phyloP scores from a whole-genome alignment of 176 grass and related monocot genomes.

The Luzula sylvatica region DNA sequence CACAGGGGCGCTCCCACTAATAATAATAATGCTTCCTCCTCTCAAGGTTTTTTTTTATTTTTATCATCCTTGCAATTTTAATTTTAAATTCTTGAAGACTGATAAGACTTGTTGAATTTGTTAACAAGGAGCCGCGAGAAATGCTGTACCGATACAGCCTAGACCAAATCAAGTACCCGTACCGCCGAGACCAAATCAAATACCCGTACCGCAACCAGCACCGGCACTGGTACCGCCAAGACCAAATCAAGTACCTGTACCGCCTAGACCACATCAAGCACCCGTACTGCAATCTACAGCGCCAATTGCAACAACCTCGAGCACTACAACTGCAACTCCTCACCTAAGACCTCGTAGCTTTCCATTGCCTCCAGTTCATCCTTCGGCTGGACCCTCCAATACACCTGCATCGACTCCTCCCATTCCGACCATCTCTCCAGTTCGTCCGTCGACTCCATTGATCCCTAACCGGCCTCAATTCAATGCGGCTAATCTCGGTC shows the following conservation, averaged over 20 bases:
- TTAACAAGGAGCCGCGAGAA: neutral
- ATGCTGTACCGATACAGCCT: neutral
- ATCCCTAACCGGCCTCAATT: no score
- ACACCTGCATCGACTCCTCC: neutral
- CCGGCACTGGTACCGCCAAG: no score
- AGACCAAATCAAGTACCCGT: no score
- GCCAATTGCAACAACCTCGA: slow-evolving; percentile 24
- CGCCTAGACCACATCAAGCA: slow-evolving; percentile 14
- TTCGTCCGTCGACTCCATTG: no score
- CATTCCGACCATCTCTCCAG: no score
- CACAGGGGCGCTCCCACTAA: slow-evolving; percentile 34
- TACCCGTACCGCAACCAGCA: slow-evolving; percentile 1
- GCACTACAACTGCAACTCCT: neutral
- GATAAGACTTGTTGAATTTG: neutral
- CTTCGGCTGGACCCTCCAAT: neutral
- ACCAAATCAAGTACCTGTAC: neutral
- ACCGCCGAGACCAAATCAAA: neutral
- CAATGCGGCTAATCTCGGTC: no score
- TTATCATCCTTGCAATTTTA: no score
- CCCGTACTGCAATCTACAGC: slow-evolving; percentile 14
- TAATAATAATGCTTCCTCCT: slow-evolving; percentile 4
- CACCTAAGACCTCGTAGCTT: no score
- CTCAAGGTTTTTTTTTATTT: slow-evolving; percentile 16
- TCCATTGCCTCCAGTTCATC: neutral
- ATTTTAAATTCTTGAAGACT: neutral